These are phyloP conservation scores for Metarhizium humberi DNA, from an alignment of 2,329 filamentous ascomycete species.

Conservation along the genomic window DNA sequence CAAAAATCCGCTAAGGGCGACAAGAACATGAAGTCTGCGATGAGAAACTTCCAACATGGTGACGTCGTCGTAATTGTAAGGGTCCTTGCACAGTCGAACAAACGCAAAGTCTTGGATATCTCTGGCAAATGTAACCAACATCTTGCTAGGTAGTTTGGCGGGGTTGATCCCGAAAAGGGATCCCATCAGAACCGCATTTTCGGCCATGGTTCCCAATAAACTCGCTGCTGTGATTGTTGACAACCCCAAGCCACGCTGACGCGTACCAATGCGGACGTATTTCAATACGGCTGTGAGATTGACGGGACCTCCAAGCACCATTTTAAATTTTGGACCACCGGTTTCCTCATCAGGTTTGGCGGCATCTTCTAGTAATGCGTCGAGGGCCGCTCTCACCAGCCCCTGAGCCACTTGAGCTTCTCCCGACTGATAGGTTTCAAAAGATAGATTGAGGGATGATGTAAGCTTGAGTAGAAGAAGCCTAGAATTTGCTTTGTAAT, in stretches of 20 bases:
- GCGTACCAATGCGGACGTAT: slow-evolving; percentile 67
- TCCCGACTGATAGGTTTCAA: slow-evolving; percentile 55
- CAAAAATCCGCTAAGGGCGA: slow-evolving; percentile 78
- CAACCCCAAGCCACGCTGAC: slow-evolving; percentile 70
- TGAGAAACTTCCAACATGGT: slow-evolving; percentile 44
- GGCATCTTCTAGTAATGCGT: slow-evolving; percentile 19
- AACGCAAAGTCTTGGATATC: slow-evolving; percentile 88
- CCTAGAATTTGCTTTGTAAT: slow-evolving; percentile 67
- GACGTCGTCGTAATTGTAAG: slow-evolving; percentile 34
- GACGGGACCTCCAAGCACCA: slow-evolving; percentile 46
- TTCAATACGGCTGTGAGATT: slow-evolving; percentile 70
- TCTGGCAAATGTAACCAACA: slow-evolving; percentile 79
- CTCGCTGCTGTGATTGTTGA: slow-evolving; percentile 65
- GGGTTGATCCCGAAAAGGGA: slow-evolving; percentile 89
- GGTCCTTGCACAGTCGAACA: slow-evolving; percentile 55
- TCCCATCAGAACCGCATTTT: slow-evolving; percentile 71
- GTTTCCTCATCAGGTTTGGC: slow-evolving; percentile 50
- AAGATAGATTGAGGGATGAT: slow-evolving; percentile 60
- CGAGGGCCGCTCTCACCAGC: slow-evolving; percentile 63
- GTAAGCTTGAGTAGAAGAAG: slow-evolving; percentile 61
- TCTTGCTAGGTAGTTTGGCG: slow-evolving; percentile 70
- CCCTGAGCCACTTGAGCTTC: slow-evolving; percentile 68
- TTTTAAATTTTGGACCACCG: slow-evolving; percentile 60
- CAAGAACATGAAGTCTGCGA: slow-evolving; percentile 68
- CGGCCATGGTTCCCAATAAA: slow-evolving; percentile 70